These are phyloP conservation scores for Aspergillus candidus DNA, from an alignment of 2,329 filamentous ascomycete species.

Conservation along the genomic window DNA sequence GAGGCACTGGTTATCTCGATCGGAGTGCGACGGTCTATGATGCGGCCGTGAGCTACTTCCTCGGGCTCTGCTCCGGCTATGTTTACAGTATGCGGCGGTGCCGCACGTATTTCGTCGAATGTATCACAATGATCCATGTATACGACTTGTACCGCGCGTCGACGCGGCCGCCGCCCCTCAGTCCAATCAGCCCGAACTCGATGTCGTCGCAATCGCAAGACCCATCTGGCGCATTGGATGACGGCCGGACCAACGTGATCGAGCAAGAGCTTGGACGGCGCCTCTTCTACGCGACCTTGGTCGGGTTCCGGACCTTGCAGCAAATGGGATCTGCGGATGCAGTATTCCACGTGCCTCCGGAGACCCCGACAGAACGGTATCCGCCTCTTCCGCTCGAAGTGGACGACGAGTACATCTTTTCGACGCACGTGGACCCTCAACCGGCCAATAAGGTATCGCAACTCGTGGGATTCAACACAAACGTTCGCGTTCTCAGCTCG, in stretches of 20 bases:
- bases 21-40: constrained; percentile 39
- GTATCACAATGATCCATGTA: constrained; percentile 37
- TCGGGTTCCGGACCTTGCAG: constrained; percentile 69
- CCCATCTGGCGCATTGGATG: constrained; percentile 12
- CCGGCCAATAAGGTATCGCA: constrained; percentile 62
- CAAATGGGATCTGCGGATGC: constrained; percentile 68
- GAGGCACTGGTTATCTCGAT: constrained; percentile 41
- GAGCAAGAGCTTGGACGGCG: constrained; percentile 48
- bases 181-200: constrained; percentile 19
- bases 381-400: constrained; percentile 75
- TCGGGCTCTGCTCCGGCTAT: constrained; percentile 37
- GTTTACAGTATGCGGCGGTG: constrained; percentile 34
- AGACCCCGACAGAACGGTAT: constrained; percentile 68
- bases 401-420: constrained; percentile 74
- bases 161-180: constrained; percentile 9
- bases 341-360: constrained; percentile 68
- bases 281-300: constrained; percentile 77
- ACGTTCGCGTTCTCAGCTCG: constrained; percentile 69
- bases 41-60: constrained; percentile 41
- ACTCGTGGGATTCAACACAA: constrained; percentile 74
- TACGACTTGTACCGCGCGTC: constrained; percentile 32
- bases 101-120: constrained; percentile 41
- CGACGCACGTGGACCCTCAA: constrained; percentile 64
- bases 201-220: constrained; percentile 19
- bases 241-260: constrained; percentile 28